A percentile compares a stretch with the other conserved stretches of the same genome.
These are phyloP conservation scores for Fraxinus ornus DNA, from an alignment of 305 asterid species.

Conservation along the genomic window DNA sequence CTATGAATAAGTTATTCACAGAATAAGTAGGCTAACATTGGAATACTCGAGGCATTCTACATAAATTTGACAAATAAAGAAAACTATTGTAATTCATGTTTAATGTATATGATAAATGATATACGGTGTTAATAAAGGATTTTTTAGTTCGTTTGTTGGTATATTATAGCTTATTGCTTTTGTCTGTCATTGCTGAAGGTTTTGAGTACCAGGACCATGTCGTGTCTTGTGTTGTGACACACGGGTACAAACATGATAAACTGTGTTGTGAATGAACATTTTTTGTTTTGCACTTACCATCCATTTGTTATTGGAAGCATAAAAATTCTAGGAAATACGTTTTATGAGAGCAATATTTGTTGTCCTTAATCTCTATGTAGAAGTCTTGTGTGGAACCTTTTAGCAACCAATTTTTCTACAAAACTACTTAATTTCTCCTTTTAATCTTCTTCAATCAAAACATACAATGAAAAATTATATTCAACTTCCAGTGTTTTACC, in stretches of 20 bases:
- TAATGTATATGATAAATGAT: background rate
- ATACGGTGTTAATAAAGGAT: background rate
- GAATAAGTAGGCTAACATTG: background rate
- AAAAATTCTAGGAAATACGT: slow-evolving; percentile 11
- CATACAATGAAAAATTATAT: background rate
- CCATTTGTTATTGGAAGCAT: background rate
- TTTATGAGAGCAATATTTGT: background rate
- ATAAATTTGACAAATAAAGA: background rate
- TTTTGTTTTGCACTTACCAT: background rate
- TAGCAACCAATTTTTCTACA: background rate
- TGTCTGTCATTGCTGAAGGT: background rate
- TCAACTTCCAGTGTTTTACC: background rate
- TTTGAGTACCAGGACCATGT: background rate
- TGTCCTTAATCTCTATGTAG: background rate
- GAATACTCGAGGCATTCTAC: background rate
- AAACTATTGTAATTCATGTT: background rate
- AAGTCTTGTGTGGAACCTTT: background rate
- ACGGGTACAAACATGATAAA: background rate
- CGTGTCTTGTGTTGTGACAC: background rate
- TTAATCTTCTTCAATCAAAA: background rate
- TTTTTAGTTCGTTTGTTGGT: background rate
- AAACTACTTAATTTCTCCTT: background rate
- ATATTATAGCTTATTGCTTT: background rate
- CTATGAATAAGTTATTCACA: background rate
- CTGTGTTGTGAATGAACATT: background rate